Evolutionary conservation across 148 eudicot genomes (phyloP).

Genomic region (Dianthus caryophyllus): DNA sequence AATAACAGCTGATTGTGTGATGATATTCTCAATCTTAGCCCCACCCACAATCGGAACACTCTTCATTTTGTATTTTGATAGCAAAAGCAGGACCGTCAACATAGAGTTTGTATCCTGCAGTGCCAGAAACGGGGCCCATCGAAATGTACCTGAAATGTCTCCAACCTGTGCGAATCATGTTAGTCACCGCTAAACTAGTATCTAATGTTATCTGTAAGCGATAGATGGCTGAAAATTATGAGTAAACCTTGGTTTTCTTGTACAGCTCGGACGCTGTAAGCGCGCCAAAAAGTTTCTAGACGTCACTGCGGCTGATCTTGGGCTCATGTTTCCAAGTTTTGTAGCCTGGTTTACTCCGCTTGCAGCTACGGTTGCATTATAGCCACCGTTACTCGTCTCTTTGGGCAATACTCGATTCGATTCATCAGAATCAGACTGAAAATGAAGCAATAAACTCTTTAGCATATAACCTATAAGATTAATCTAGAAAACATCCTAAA

Average conservation of each 20-base stretch:
- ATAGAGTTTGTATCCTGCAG: conserved; percentile 78
- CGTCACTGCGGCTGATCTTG: conserved; percentile 65
- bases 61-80: conserved; percentile 95
- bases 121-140: conserved; percentile 99
- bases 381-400: conserved; percentile 32
- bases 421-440: conserved; percentile 76
- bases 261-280: conserved; percentile 85
- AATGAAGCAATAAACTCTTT: background rate
- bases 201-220: background rate
- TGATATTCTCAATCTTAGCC: conserved; percentile 68
- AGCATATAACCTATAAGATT: background rate
- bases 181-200: background rate
- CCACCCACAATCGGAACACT: conserved; percentile 88
- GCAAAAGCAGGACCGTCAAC: conserved; percentile 78
- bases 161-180: conserved; percentile 46
- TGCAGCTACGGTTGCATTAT: no score
- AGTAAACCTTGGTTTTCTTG: conserved; percentile 67
- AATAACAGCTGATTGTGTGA: conserved; percentile 87
- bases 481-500: background rate
- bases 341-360: conserved; percentile 40
- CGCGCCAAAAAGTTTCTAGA: conserved; percentile 79
- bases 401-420: conserved; percentile 32
- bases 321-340: conserved; percentile 53
- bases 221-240: background rate
- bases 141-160: conserved; percentile 82